Conservation (phyloP, 2,329 filamentous ascomycete genomes). For the Hymenoscyphus infarciens region DNA sequence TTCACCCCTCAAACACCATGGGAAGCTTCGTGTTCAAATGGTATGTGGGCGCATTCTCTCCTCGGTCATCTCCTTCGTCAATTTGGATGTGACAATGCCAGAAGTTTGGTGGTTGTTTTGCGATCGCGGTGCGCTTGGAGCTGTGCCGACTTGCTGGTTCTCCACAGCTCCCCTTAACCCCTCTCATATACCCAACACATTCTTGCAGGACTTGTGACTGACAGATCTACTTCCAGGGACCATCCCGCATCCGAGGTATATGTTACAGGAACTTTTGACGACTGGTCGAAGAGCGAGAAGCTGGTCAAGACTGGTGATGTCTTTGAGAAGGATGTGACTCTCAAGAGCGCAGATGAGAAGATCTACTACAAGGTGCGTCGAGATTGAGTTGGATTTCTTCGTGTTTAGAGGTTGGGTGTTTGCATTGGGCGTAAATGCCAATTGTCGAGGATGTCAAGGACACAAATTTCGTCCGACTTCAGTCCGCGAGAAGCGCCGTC, state of each 20-base stretch:
- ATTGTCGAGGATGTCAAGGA: neutral
- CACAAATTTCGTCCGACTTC: neutral
- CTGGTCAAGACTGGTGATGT: constrained; percentile 70
- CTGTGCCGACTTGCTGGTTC: neutral
- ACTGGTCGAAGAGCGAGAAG: constrained; percentile 84
- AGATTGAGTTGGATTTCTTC: neutral
- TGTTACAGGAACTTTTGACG: constrained; percentile 93
- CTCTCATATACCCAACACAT: neutral
- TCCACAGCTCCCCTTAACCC: neutral
- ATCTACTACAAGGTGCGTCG: constrained; percentile 87
- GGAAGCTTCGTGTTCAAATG: constrained; percentile 39
- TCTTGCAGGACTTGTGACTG: constrained; percentile 14
- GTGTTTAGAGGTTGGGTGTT: neutral
- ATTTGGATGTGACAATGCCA: neutral
- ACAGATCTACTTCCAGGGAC: constrained; percentile 56
- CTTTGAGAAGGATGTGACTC: constrained; percentile 77
- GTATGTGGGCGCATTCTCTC: constrained; percentile 25
- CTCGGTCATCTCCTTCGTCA: neutral
- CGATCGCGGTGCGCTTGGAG: neutral
- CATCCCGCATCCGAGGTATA: constrained; percentile 80
- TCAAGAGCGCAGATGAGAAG: constrained; percentile 65
- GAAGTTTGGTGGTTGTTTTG: neutral
- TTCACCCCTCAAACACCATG: constrained; percentile 27
- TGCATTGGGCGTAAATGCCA: neutral
- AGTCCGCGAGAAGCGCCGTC: constrained; percentile 6